Conservation (phyloP, 768 basidiomycete genomes). For the Pisolithus sp. region DNA sequence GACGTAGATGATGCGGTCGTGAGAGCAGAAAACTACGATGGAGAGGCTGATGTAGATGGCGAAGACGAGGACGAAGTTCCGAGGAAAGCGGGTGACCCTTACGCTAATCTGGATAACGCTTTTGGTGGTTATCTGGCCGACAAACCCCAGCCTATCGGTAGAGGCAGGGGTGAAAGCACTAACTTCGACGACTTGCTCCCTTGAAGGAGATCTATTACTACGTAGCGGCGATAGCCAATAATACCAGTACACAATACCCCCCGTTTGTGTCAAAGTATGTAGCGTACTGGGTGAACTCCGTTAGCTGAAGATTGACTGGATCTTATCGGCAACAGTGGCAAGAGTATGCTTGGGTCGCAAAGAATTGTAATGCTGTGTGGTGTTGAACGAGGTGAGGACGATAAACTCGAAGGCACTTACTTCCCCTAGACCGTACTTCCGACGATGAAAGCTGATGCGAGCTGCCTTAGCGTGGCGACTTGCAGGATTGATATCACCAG, state of each 20-base stretch:
- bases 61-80: slow-evolving; percentile 39
- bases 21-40: slow-evolving; percentile 7
- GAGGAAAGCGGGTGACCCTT: slow-evolving; percentile 51
- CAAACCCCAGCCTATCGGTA: slow-evolving; percentile 57
- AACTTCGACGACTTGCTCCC: slow-evolving; percentile 68
- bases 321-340: slow-evolving; percentile 23
- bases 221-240: neutral
- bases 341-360: slow-evolving; percentile 48
- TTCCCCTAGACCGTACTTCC: slow-evolving; percentile 95
- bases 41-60: slow-evolving; percentile 22
- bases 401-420: slow-evolving; percentile 37
- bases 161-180: slow-evolving; percentile 33
- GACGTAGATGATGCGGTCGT: slow-evolving; percentile 8
- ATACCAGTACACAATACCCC: neutral
- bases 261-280: neutral
- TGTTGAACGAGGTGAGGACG: slow-evolving; percentile 4
- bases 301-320: slow-evolving; percentile 26
- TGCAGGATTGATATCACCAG: slow-evolving; percentile 31
- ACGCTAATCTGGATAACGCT: slow-evolving; percentile 73
- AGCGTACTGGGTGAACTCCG: neutral
- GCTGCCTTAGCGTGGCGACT: slow-evolving; percentile 37
- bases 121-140: slow-evolving; percentile 72
- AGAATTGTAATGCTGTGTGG: slow-evolving; percentile 78
- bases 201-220: slow-evolving; percentile 22
- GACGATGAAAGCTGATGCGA: slow-evolving; percentile 85